Base-by-base conservation (phyloP, 192 early-diverging fungal species). In the Chytriomyces confervae region DNA sequence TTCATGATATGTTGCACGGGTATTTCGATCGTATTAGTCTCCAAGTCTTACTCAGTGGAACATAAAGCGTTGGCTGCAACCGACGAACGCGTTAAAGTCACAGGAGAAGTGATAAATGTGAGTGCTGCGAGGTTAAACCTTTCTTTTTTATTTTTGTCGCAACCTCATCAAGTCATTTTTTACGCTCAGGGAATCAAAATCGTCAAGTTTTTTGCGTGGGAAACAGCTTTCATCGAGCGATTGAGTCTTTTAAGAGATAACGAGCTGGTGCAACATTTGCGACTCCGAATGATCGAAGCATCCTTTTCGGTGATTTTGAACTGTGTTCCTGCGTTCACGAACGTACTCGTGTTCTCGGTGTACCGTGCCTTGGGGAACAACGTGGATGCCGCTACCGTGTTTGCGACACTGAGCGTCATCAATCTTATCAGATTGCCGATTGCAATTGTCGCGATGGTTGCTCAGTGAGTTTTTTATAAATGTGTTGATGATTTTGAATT, bases 201-300 rank as follows among this genome's bases (percentile, higher is more conserved):
- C 27, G 92, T 97, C 84, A 97, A 96, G 78, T 81, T 97, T 24
- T 95, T 94, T 75, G 94, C 96, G 49, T 96, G 94, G 93, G 95
- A 95, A 80, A 78, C 79, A 0, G 81, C 89, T 48, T 95, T 96
- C 70, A 77, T 91, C 68, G 84, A 93, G 75, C 89, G 85, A 36
- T 36, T 36, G 36, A 36, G 36, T 36, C 1, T 36, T 36, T 83
- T 94, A 49, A 86, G 94, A 57, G 85, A 89, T 43, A 50, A 87
- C n/a, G 94, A 96, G 79, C 24, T 65, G 86, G 36, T 4, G 24
- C 1, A 80, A 79, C 45, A 71, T 85, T n/a, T 85, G 1, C 23
- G 60, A 5, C 75, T 85, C 0, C 27, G 18, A 8, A 69, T 79
- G 16, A 23, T 84, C 13, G 43, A 76, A 16, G 77, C 85, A 9